A percentile compares a stretch with the other conserved stretches of the same genome.
phyloP scores from a whole-genome alignment of 2,329 filamentous ascomycete genomes.

The Colletotrichum chrysophilum region DNA sequence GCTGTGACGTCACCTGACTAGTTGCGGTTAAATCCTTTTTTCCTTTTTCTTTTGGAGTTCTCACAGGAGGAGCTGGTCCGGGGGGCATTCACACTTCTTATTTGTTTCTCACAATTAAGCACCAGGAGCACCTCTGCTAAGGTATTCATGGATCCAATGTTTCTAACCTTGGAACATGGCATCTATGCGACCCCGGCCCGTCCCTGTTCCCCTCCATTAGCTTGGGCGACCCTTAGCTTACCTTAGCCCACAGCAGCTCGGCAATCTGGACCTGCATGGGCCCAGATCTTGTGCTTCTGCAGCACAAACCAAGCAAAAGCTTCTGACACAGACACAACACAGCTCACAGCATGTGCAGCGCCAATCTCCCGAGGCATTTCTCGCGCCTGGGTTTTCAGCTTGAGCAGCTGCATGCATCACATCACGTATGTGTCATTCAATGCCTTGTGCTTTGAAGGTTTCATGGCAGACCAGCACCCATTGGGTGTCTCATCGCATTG shows the following conservation, averaged over 20 bases:
- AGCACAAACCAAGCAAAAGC: not conserved
- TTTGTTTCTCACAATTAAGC: not conserved
- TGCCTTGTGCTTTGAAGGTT: not conserved
- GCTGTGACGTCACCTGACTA: not conserved
- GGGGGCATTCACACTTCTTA: not conserved
- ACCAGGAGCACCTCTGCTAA: not conserved
- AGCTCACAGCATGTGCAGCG: not conserved
- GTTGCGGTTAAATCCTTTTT: not conserved
- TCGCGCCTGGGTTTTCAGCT: not conserved
- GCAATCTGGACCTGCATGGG: slow-evolving; percentile 1
- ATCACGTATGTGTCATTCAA: not conserved
- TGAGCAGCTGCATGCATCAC: not conserved
- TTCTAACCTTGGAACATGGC: not conserved
- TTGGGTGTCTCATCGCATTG: not conserved
- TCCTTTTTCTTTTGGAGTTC: not conserved
- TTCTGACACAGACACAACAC: not conserved
- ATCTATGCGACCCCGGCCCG: not conserved
- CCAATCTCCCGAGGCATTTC: not conserved
- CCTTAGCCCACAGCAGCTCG: not conserved
- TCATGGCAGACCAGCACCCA: not conserved
- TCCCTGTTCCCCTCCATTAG: not conserved
- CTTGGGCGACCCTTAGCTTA: not conserved
- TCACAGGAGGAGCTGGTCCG: not conserved
- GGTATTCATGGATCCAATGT: not conserved
- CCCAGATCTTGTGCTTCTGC: not conserved